Evolutionary conservation across 305 asterid genomes (phyloP).

Genomic region (Stenogyne calaminthoides): DNA sequence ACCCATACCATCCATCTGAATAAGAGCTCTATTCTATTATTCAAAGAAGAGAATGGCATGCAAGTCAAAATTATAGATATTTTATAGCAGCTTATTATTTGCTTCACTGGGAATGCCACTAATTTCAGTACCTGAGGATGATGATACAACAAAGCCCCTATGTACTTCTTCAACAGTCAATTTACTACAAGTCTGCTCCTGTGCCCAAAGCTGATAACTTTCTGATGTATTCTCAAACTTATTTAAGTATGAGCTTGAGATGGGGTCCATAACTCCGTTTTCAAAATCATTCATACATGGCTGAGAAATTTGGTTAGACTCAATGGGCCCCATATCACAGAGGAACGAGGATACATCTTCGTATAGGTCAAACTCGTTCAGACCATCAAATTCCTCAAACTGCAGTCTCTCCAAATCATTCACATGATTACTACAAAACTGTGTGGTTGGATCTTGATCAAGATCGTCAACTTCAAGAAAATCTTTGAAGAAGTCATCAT

Average conservation of each 20-base stretch:
- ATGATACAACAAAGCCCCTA: constrained; percentile 37
- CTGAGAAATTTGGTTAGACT: constrained; percentile 34
- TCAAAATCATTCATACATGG: constrained; percentile 33
- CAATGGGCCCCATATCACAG: constrained; percentile 44
- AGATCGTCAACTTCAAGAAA: constrained; percentile 84
- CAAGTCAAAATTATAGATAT: constrained; percentile 31
- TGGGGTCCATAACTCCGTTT: constrained; percentile 29
- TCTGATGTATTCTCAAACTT: constrained; percentile 31
- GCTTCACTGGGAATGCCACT: constrained; percentile 31
- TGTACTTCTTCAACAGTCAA: constrained; percentile 42
- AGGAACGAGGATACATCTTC: constrained; percentile 48
- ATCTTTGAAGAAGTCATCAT: constrained; percentile 62
- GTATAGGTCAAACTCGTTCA: constrained; percentile 56
- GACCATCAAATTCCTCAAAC: constrained; percentile 58
- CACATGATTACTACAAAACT: constrained; percentile 27
- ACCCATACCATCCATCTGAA: constrained; percentile 68
- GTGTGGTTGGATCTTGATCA: constrained; percentile 39
- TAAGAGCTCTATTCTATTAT: constrained; percentile 63
- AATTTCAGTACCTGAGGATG: constrained; percentile 70
- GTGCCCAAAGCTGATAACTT: constrained; percentile 46
- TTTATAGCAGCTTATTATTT: constrained; percentile 35
- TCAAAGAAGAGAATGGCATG: constrained; percentile 34
- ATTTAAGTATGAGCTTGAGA: constrained; percentile 36
- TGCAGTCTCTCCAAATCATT: constrained; percentile 35
- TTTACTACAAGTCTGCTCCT: constrained; percentile 46